Evolutionary conservation across 441 rosid genomes (phyloP).

Genomic region (Bocquillonia castaneifolia): DNA sequence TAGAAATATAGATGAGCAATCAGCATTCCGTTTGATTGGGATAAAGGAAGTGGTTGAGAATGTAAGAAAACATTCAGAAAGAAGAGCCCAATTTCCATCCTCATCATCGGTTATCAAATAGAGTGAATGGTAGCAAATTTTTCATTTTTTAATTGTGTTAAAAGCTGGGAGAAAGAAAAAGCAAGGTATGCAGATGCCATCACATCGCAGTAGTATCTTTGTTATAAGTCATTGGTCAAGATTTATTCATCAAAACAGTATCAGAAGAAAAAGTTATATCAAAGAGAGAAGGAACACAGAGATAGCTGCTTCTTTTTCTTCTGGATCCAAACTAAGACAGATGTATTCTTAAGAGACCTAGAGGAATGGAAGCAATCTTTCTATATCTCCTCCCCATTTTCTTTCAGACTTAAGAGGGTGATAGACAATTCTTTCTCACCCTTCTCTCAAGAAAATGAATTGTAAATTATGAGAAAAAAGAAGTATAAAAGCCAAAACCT

Average conservation of each 20-base stretch:
- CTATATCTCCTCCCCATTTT: not conserved
- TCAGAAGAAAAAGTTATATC: not conserved
- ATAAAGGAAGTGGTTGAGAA: slow-evolving; percentile 6
- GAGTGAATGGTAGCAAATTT: not conserved
- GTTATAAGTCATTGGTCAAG: no score
- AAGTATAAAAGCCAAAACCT: slow-evolving; percentile 43
- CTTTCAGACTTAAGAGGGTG: not conserved
- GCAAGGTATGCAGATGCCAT: no score
- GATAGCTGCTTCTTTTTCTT: not conserved
- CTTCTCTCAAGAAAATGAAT: not conserved
- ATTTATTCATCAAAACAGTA: not conserved
- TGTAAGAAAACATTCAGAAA: not conserved
- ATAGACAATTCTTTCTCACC: not conserved
- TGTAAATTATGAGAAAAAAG: not conserved
- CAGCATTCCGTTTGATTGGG: not conserved
- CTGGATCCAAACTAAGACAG: not conserved
- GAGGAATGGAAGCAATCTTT: not conserved
- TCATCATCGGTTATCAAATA: not conserved
- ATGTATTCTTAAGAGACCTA: not conserved
- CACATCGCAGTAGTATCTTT: no score
- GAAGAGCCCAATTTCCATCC: not conserved
- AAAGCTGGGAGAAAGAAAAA: not conserved
- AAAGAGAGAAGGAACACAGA: not conserved
- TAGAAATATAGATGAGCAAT: not conserved
- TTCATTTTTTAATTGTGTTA: not conserved